Conservation (phyloP, 805 yeast species). For the Metschnikowia continentalis region DNA sequence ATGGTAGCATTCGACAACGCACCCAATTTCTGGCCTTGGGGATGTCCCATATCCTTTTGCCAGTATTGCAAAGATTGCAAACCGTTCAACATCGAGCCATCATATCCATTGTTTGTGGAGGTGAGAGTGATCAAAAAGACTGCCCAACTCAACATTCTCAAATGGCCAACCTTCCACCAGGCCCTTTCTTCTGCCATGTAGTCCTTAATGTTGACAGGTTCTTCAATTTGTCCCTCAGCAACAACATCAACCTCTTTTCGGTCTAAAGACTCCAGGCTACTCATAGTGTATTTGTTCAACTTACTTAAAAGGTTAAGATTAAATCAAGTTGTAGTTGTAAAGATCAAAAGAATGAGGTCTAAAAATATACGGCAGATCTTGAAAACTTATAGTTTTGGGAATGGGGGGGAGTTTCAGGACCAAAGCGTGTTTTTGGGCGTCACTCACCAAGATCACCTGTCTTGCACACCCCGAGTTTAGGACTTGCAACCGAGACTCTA, state of each 20-base stretch:
- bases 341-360: background rate
- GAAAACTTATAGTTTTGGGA: background rate
- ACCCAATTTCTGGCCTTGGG: conserved; percentile 20
- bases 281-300: background rate
- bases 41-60: conserved; percentile 31
- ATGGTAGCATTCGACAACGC: conserved; percentile 20
- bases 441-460: background rate
- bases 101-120: conserved; percentile 39
- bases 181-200: conserved; percentile 17
- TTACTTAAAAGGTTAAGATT: background rate
- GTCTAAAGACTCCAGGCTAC: conserved; percentile 1
- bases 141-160: conserved; percentile 33
- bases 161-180: conserved; percentile 36
- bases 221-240: background rate
- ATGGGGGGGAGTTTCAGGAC: background rate
- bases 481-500: background rate
- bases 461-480: background rate
- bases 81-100: conserved; percentile 42
- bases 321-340: background rate
- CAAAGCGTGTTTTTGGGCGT: background rate
- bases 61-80: conserved; percentile 44
- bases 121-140: conserved; percentile 42
- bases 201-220: conserved; percentile 8
- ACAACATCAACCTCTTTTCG: background rate
- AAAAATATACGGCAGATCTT: background rate